Evolutionary conservation across 495 filamentous ascomycete genomes (phyloP), one percentile per base, ranked within the genome.

Genomic region (Xylaria telfairii): DNA sequence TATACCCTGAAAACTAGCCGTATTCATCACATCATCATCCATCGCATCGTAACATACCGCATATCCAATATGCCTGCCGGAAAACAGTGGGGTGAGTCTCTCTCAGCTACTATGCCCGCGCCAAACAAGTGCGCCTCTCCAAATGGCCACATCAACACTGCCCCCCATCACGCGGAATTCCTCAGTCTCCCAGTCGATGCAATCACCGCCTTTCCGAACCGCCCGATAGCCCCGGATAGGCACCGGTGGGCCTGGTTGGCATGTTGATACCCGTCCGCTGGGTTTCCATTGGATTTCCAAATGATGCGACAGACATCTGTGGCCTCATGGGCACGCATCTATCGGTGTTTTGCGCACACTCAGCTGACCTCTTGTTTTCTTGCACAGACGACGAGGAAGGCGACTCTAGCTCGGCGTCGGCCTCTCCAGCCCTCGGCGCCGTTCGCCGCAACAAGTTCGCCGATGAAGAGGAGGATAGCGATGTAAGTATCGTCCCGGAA

Each of bases 391-490:
- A 95, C 65, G 91, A 94, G 69, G 91, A 93, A 69, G 88, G 87
- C 67, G 90, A 91, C 69, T 88, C 87, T 57, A 85, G 83, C 77
- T 86, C 86, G 44, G 82, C 87, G 69, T 82, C 87, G 46, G 84
- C 88, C 26, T 89, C 91, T 54, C 88, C 93, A 51, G 87, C 90
- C 47, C 82, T 86, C 28, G 86, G 84, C 53, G 82, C 86, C 46
- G 85, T 88, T 68, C 69, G 70, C 28, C 81, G 83, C 28, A 81
- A 81, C 60, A 71, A 87, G 78, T 93, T 93, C 79, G 98, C 96
- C 76, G 94, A 96, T 73, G 96, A 99, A 75, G 95, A 98, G 77
- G 95, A 91, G 1, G 95, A 91, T 3, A 85, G 83, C 78, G 94
- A 98, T 81, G 95, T 95, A 88, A 79, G 88, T 80, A n/a, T 64